Percentiles rank a stretch among this genome's conserved stretches.
Conservation (phyloP, 805 yeast species). For the Metschnikowia noctiluminum region DNA sequence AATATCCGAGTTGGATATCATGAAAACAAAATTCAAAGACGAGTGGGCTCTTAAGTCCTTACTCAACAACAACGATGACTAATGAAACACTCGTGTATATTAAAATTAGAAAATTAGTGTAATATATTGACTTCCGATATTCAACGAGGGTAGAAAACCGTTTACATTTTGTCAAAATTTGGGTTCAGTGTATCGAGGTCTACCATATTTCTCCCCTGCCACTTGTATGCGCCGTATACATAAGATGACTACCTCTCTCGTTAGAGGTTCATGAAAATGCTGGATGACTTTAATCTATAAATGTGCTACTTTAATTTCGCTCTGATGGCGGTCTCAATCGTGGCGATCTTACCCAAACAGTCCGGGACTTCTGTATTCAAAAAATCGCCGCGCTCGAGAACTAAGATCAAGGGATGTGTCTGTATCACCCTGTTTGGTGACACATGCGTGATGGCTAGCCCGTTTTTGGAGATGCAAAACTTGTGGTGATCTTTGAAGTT, state of each 20-base stretch:
- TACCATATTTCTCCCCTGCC: too few species aligned
- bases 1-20: conserved; percentile 70
- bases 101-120: background rate
- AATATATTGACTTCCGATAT: too few species aligned
- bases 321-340: conserved; percentile 62
- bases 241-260: background rate
- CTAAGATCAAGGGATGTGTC: conserved; percentile 54
- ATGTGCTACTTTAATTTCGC: conserved; percentile 11
- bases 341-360: conserved; percentile 37
- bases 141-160: too few species aligned
- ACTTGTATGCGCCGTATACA: background rate
- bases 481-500: conserved; percentile 95
- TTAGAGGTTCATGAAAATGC: background rate
- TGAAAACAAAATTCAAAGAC: conserved; percentile 75
- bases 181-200: too few species aligned
- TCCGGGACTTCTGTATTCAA: conserved; percentile 39
- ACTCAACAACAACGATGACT: conserved; percentile 49
- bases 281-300: conserved; percentile 3
- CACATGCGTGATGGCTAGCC: conserved; percentile 74
- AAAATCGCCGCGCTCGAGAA: conserved; percentile 42
- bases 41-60: conserved; percentile 91
- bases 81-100: conserved; percentile 6
- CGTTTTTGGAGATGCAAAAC: conserved; percentile 72
- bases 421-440: conserved; percentile 72
- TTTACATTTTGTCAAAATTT: too few species aligned